Percentiles rank a stretch among this genome's conserved stretches.
Conservation (phyloP, 2,329 filamentous ascomycete species). For the Alternaria tenuissima region DNA sequence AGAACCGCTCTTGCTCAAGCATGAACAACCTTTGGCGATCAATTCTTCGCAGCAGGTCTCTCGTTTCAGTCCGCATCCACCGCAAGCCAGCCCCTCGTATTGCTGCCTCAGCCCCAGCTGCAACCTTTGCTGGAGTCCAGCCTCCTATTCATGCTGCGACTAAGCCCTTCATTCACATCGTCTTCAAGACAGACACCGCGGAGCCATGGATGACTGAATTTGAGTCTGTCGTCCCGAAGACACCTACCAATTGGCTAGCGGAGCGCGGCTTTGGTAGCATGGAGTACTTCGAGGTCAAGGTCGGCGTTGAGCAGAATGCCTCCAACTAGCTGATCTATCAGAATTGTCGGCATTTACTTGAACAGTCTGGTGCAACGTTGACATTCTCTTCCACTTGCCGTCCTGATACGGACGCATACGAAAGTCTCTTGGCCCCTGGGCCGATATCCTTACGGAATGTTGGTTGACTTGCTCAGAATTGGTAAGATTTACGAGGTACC, state of each 20-base stretch:
- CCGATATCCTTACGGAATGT: background rate
- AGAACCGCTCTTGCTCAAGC: constrained; percentile 25
- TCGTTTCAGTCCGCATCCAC: constrained; percentile 32
- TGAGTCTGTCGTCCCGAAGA: constrained; percentile 17
- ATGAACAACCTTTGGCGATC: constrained; percentile 38
- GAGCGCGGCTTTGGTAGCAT: constrained; percentile 33
- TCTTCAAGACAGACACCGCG: constrained; percentile 31
- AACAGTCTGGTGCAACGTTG: background rate
- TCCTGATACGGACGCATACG: background rate
- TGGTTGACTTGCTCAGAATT: background rate
- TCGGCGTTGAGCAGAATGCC: constrained; percentile 24
- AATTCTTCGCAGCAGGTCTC: constrained; percentile 29
- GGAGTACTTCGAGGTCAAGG: constrained; percentile 41
- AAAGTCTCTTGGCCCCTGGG: background rate
- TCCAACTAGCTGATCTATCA: background rate
- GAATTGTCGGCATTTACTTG: background rate
- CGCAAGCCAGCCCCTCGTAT: constrained; percentile 16
- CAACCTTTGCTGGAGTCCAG: background rate
- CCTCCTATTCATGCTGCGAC: background rate
- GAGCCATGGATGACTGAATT: constrained; percentile 35
- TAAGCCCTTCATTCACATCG: constrained; percentile 35
- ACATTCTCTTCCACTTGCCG: background rate
- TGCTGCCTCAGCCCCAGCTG: background rate
- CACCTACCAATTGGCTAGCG: constrained; percentile 25
- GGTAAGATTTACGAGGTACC: constrained; percentile 1